Evolutionary conservation across 2,329 filamentous ascomycete genomes (phyloP).

Genomic region (Massarina eburnea): DNA sequence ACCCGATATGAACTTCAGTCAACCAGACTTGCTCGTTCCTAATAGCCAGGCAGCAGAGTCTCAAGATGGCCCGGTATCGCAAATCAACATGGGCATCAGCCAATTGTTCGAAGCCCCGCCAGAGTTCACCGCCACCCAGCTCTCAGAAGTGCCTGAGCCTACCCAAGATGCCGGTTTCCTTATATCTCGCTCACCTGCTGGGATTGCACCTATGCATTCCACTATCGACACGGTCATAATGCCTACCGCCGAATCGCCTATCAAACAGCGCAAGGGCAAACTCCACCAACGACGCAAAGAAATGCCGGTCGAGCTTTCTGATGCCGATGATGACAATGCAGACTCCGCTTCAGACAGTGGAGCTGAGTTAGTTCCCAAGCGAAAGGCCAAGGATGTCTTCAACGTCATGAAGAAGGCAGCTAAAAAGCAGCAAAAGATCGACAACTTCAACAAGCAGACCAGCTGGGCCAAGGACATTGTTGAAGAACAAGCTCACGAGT

Average conservation of each 20-base stretch:
- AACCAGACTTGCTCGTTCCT: slow-evolving; percentile 59
- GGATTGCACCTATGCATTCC: slow-evolving; percentile 63
- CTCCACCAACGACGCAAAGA: slow-evolving; percentile 51
- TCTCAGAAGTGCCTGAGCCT: slow-evolving; percentile 70
- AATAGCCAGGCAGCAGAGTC: slow-evolving; percentile 54
- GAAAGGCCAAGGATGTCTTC: slow-evolving; percentile 61
- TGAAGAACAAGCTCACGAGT: slow-evolving; percentile 93
- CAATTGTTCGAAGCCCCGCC: slow-evolving; percentile 38
- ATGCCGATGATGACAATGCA: slow-evolving; percentile 47
- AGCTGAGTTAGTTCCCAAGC: slow-evolving; percentile 31
- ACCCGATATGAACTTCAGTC: slow-evolving; percentile 57
- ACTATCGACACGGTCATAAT: slow-evolving; percentile 71
- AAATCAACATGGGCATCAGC: slow-evolving; percentile 38
- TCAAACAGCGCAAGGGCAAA: slow-evolving; percentile 62
- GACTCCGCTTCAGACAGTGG: slow-evolving; percentile 19
- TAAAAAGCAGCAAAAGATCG: slow-evolving; percentile 52
- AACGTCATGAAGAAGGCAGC: slow-evolving; percentile 69
- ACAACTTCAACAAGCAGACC: slow-evolving; percentile 77
- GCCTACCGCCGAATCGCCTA: slow-evolving; percentile 62
- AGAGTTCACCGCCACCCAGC: slow-evolving; percentile 57
- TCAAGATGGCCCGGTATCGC: slow-evolving; percentile 19
- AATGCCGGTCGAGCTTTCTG: slow-evolving; percentile 45
- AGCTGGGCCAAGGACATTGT: slow-evolving; percentile 83
- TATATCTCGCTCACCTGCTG: slow-evolving; percentile 67
- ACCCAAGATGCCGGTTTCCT: slow-evolving; percentile 82